phyloP scores from a whole-genome alignment of 495 filamentous ascomycete species.

The Aspergillus egyptiacus region DNA sequence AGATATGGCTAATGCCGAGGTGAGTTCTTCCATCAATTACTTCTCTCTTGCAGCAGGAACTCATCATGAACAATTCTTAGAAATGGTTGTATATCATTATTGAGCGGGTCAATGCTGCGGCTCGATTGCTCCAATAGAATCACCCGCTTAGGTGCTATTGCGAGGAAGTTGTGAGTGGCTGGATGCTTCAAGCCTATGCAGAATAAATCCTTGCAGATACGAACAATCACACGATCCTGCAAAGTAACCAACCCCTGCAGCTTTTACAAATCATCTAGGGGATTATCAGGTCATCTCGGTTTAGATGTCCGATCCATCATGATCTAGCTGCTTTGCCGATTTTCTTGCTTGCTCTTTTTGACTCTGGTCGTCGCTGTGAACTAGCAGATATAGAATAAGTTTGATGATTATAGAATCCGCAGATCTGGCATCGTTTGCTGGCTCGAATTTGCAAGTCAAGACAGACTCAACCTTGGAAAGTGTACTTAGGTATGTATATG shows the following conservation, averaged over 20 bases:
- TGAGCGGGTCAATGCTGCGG: conserved; percentile 34
- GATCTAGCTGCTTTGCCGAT: background rate
- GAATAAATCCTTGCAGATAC: too few relatives aligned
- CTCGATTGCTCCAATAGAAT: conserved; percentile 28
- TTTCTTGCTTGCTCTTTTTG: background rate
- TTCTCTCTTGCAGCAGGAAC: background rate
- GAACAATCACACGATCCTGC: background rate
- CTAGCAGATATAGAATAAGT: too few relatives aligned
- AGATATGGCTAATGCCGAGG: conserved; percentile 42
- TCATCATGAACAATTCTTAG: conserved; percentile 18
- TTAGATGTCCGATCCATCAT: background rate
- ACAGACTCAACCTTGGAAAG: too few relatives aligned
- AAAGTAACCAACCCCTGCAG: background rate
- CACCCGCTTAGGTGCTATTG: background rate
- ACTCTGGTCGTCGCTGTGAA: background rate
- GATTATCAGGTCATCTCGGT: background rate
- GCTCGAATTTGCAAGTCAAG: too few relatives aligned
- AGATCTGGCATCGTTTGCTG: background rate
- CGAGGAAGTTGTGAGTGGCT: background rate
- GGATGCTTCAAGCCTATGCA: background rate
- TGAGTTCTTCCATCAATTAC: conserved; percentile 18
- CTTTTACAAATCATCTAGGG: background rate
- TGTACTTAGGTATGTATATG: too few relatives aligned
- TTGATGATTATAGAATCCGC: background rate
- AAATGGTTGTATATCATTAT: conserved; percentile 44